phyloP scores from a whole-genome alignment of 495 filamentous ascomycete species.

The Neurospora sp. region DNA sequence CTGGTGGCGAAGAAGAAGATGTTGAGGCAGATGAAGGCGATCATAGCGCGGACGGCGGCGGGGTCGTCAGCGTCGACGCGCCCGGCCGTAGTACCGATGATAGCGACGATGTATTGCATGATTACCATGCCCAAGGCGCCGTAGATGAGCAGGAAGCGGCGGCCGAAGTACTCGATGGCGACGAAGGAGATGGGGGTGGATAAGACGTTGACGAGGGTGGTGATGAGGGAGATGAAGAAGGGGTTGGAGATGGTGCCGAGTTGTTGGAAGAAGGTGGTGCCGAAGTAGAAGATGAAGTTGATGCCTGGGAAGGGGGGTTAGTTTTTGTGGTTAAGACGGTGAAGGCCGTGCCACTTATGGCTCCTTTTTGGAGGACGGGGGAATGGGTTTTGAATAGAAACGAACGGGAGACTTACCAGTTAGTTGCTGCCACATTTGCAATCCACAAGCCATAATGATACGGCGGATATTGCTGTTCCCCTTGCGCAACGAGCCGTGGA shows the following conservation, averaged over 20 bases:
- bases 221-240: slow-evolving; percentile 71
- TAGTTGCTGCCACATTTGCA: slow-evolving; percentile 66
- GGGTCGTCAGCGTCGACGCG: slow-evolving; percentile 37
- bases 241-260: slow-evolving; percentile 60
- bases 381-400: neutral
- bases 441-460: slow-evolving; percentile 56
- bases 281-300: slow-evolving; percentile 90
- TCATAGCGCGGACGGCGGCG: slow-evolving; percentile 49
- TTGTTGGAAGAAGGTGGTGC: slow-evolving; percentile 67
- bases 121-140: slow-evolving; percentile 70
- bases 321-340: slow-evolving; percentile 5
- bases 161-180: slow-evolving; percentile 69
- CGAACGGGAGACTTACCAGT: slow-evolving; percentile 9
- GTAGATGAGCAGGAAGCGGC: slow-evolving; percentile 64
- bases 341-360: neutral
- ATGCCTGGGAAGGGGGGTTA: slow-evolving; percentile 41
- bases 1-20: slow-evolving; percentile 72
- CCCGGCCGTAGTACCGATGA: slow-evolving; percentile 53
- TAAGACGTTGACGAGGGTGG: slow-evolving; percentile 72
- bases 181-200: slow-evolving; percentile 75
- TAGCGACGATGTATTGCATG: slow-evolving; percentile 73
- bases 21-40: slow-evolving; percentile 74
- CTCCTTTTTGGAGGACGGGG: neutral
- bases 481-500: slow-evolving; percentile 47
- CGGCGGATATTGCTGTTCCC: slow-evolving; percentile 52